phyloP scores from a whole-genome alignment of 257 asterid species.

The Solanum microdontum region DNA sequence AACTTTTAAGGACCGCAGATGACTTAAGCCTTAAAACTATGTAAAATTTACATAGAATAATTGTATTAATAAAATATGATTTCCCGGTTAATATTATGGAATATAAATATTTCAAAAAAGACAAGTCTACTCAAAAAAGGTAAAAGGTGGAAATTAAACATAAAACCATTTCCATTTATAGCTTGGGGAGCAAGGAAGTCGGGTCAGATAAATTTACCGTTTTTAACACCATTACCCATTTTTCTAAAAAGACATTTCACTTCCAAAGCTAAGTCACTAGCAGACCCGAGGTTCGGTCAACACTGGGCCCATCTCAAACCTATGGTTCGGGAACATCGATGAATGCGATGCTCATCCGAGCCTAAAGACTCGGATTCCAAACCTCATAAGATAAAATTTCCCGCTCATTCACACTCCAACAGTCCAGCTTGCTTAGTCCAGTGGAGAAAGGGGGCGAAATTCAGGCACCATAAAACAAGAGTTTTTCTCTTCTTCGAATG shows the following conservation, averaged over 20 bases:
- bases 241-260: constrained; percentile 1
- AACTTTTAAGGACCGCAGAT: rapidly evolving
- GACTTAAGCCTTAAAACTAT: too few relatives aligned
- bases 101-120: too few relatives aligned
- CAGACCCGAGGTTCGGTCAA: constrained; percentile 49
- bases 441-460: constrained; percentile 31
- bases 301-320: constrained; percentile 12
- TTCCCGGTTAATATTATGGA: background rate
- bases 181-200: constrained; percentile 69
- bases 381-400: constrained; percentile 33
- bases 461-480: background rate
- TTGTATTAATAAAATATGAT: too few relatives aligned
- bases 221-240: background rate
- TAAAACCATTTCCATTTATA: constrained; percentile 11
- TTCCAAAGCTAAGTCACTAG: background rate
- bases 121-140: background rate
- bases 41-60: too few relatives aligned
- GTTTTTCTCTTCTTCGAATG: background rate
- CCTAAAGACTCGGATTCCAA: constrained; percentile 23
- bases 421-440: constrained; percentile 42
- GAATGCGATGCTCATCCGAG: constrained; percentile 6
- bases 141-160: background rate
- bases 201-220: constrained; percentile 21
- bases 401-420: constrained; percentile 47
- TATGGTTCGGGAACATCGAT: background rate